Evolutionary conservation across 345 rosid species (phyloP).

Genomic region (Rubroshorea leprosula): DNA sequence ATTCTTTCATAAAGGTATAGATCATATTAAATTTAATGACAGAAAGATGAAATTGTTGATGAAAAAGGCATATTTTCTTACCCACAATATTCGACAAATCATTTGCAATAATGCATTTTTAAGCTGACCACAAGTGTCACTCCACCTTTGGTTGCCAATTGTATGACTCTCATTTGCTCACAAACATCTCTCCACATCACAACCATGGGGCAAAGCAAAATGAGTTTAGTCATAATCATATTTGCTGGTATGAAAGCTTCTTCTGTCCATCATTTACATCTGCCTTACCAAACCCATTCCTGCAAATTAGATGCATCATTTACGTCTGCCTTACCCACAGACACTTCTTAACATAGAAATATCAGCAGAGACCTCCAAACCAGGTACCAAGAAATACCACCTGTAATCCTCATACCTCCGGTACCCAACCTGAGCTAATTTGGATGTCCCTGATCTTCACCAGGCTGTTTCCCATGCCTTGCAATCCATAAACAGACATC

Average conservation of each 20-base stretch:
- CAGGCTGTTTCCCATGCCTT: slow-evolving; percentile 82
- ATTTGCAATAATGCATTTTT: background rate
- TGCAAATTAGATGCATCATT: no score
- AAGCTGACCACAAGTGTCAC: background rate
- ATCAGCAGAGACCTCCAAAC: no score
- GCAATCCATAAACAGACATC: slow-evolving; percentile 60
- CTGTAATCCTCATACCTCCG: background rate
- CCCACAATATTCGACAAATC: background rate
- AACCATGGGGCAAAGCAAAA: background rate
- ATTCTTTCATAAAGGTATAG: background rate
- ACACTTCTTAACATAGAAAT: no score
- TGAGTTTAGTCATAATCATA: background rate
- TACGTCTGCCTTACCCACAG: no score
- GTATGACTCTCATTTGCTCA: background rate
- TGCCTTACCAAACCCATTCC: no score
- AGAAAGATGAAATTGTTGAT: background rate
- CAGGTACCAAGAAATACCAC: no score
- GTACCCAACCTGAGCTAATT: slow-evolving; percentile 9
- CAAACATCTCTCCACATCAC: background rate
- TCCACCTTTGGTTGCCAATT: background rate
- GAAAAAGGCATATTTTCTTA: no score
- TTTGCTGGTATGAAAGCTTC: background rate
- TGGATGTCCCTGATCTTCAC: slow-evolving; percentile 55
- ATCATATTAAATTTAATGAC: background rate
- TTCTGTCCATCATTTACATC: no score